Percentiles rank a stretch among this genome's conserved stretches.
phyloP scores from a whole-genome alignment of 139 green algal species.

The Chlorella sp. region DNA sequence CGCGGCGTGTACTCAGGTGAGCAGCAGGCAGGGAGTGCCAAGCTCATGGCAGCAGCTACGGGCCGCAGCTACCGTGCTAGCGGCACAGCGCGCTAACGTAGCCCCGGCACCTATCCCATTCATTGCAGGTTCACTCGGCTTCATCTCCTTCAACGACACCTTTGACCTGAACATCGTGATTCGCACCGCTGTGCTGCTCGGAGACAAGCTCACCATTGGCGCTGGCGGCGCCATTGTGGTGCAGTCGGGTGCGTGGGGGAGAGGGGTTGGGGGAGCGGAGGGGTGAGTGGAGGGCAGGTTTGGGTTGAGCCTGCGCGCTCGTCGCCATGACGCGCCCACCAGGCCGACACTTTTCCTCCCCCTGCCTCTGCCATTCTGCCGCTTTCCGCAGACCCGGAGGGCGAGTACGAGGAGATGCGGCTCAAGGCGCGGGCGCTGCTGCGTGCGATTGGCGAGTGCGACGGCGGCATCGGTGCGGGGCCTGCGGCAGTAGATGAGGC shows the following conservation, averaged over 20 bases:
- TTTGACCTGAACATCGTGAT: conserved; percentile 99
- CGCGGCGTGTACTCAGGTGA: conserved; percentile 89
- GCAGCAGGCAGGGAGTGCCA: no score
- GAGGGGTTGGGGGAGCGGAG: not conserved
- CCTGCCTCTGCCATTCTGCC: not conserved
- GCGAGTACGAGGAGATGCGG: conserved; percentile 95
- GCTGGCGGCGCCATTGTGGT: conserved; percentile 95
- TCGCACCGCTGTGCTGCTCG: conserved; percentile 83
- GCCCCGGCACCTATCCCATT: no score
- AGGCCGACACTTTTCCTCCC: no score
- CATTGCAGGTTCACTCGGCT: conserved; percentile 84
- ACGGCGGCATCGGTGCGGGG: not conserved
- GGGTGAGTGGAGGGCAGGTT: not conserved
- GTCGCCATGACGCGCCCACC: no score
- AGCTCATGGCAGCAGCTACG: no score
- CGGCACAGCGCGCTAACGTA: no score
- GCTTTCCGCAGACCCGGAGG: conserved; percentile 32
- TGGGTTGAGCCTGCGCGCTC: no score
- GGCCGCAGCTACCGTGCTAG: no score
- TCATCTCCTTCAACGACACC: conserved; percentile 85
- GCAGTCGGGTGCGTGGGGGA: conserved; percentile 71
- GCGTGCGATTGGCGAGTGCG: conserved; percentile 50
- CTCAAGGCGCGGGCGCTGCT: conserved; percentile 89
- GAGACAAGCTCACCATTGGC: conserved; percentile 76
- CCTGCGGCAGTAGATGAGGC: conserved; percentile 7